phyloP scores from a whole-genome alignment of 768 basidiomycete species.

The Steccherinum ochraceum region DNA sequence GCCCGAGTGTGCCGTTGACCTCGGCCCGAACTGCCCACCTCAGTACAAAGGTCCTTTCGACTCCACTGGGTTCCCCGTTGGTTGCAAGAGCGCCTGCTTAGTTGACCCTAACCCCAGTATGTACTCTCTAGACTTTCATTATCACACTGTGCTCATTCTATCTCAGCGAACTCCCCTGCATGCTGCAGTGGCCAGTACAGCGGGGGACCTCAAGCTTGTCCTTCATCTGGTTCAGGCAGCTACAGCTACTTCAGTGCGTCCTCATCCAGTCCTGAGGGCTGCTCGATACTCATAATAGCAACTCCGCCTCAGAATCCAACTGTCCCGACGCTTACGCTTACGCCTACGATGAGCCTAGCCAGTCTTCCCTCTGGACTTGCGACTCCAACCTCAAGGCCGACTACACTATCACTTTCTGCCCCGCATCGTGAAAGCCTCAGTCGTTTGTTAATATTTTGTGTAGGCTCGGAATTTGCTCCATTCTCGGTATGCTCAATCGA shows the following conservation, averaged over 20 bases:
- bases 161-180: conserved; percentile 14
- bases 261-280: not conserved
- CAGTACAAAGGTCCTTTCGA: conserved; percentile 22
- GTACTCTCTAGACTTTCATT: not conserved
- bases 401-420: conserved; percentile 10
- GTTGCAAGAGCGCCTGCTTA: conserved; percentile 25
- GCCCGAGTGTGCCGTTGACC: conserved; percentile 56
- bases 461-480: too few relatives aligned
- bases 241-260: conserved; percentile 21
- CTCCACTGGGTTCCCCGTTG: conserved; percentile 22
- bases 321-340: conserved; percentile 20
- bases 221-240: conserved; percentile 22
- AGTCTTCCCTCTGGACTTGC: conserved; percentile 2
- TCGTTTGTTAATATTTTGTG: too few relatives aligned
- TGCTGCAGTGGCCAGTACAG: conserved; percentile 27
- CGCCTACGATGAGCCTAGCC: conserved; percentile 15
- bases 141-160: not conserved
- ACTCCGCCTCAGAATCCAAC: conserved; percentile 11
- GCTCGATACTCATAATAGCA: not conserved
- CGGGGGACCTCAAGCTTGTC: conserved; percentile 26
- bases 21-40: conserved; percentile 49
- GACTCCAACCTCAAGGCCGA: conserved; percentile 5
- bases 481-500: too few relatives aligned
- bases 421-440: too few relatives aligned
- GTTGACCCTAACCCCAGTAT: conserved; percentile 19